Conservation (phyloP, 495 filamentous ascomycete genomes). For the Umbilicaria muhlenbergii region DNA sequence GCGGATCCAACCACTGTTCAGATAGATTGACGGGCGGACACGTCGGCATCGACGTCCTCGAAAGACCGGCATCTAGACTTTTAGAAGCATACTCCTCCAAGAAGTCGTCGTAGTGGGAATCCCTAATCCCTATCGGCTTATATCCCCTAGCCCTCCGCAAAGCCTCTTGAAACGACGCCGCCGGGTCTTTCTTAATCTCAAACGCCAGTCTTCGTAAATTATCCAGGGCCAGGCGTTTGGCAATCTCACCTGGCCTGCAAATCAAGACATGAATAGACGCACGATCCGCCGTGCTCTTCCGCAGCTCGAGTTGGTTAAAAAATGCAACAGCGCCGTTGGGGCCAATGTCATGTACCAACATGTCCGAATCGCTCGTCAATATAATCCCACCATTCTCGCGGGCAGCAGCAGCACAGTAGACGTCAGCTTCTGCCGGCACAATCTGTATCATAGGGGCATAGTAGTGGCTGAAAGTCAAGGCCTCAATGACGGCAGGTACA, state of each 20-base stretch:
- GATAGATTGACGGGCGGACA: neutral
- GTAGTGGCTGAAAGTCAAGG: constrained; percentile 25
- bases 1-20: constrained; percentile 24
- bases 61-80: neutral
- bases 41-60: neutral
- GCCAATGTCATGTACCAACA: constrained; percentile 54
- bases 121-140: constrained; percentile 4
- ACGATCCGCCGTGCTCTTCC: neutral
- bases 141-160: constrained; percentile 11
- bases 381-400: constrained; percentile 30
- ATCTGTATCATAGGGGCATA: constrained; percentile 37
- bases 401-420: constrained; percentile 44
- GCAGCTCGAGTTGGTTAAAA: constrained; percentile 30
- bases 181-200: constrained; percentile 19
- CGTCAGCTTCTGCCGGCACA: constrained; percentile 57
- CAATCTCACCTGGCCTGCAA: constrained; percentile 22
- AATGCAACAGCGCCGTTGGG: constrained; percentile 38
- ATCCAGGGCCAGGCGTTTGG: constrained; percentile 22
- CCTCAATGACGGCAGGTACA: constrained; percentile 51
- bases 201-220: constrained; percentile 24
- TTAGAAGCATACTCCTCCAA: constrained; percentile 24
- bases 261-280: constrained; percentile 20
- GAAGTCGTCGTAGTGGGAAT: constrained; percentile 25
- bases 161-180: constrained; percentile 18
- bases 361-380: constrained; percentile 58